Base-by-base conservation (phyloP, 78 protist genomes). In the Cavenderia fasciculata region DNA sequence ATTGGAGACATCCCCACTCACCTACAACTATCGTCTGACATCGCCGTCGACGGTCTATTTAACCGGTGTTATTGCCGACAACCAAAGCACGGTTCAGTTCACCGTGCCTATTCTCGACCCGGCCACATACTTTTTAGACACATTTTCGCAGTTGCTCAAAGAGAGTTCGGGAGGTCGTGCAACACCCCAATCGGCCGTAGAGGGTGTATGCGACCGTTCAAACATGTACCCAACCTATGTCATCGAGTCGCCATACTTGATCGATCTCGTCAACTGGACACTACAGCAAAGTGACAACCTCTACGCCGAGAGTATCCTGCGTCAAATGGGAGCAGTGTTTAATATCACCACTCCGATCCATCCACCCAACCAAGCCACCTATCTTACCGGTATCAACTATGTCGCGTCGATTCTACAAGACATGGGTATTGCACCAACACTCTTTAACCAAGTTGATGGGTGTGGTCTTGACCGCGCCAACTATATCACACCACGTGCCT, bases 301-400 rank as follows among this genome's bases (percentile, higher is more conserved):
- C 3, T 78, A 78, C 51, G 88, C 88, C 14, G 88, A 78, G 71
- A 62, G 63, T 6, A 65, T 78, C 74, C 76, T 78, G 2, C 23
- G 88, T n/a, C 23, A 36, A 31, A 5, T 78, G 33, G 88, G 88
- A 27, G 34, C 69, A 0, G 33, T 63, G 12, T n/a, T n/a, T 21
- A 63, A 44, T 18, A 52, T 59, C 19, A 6, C 19, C 23, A 70
- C 38, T 40, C n/a, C 77, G 7, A 12, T 7, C 1, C 34, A 21
- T 18, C 41, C 75, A 47, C 27, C 6, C 27, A 7, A 38, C 47
- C 33, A 46, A 27, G 69, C 61, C 34, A 49, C 85, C 2, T 38
- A 29, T 43, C 46, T 16, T 1, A 19, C 11, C 2, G 88, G 88
- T 40, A 27, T 78, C 29, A 1, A 34, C 7, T 65, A 21, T 44